Percentiles rank a stretch among this genome's conserved stretches.
Conservation (phyloP, 2,329 filamentous ascomycete species). For the Neopestalotiopsis sp. region DNA sequence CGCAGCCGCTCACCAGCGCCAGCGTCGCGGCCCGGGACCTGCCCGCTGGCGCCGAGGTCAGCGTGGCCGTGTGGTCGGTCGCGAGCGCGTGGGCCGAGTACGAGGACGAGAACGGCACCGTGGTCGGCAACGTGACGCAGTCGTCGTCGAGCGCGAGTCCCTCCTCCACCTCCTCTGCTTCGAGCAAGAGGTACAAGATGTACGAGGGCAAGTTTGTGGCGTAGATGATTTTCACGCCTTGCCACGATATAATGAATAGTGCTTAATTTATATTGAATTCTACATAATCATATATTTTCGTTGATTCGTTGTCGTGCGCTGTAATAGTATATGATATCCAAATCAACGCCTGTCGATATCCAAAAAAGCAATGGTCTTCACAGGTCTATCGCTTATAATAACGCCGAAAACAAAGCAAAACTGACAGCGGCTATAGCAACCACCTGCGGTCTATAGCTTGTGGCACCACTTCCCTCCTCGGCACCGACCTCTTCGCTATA, state of each 20-base stretch:
- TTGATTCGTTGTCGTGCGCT: not conserved
- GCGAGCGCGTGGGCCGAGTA: slow-evolving; percentile 42
- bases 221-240: not conserved
- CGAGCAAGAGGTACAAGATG: slow-evolving; percentile 25
- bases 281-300: not conserved
- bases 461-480: slow-evolving; percentile 25
- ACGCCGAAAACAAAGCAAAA: not conserved
- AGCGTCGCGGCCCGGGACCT: slow-evolving; percentile 40
- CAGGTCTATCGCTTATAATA: not conserved
- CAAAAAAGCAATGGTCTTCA: not conserved
- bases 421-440: not conserved
- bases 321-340: not conserved
- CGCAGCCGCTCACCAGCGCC: slow-evolving; percentile 44
- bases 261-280: not conserved
- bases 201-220: slow-evolving; percentile 25
- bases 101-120: slow-evolving; percentile 31
- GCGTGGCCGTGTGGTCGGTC: slow-evolving; percentile 42
- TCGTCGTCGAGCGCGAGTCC: too few relatives aligned
- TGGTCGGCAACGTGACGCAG: slow-evolving; percentile 32
- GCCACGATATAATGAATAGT: not conserved
- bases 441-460: not conserved
- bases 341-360: not conserved
- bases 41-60: slow-evolving; percentile 40
- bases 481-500: slow-evolving; percentile 53
- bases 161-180: too few relatives aligned